Conservation (phyloP, 2,329 filamentous ascomycete species). For the Cyphellophora attinorum region DNA sequence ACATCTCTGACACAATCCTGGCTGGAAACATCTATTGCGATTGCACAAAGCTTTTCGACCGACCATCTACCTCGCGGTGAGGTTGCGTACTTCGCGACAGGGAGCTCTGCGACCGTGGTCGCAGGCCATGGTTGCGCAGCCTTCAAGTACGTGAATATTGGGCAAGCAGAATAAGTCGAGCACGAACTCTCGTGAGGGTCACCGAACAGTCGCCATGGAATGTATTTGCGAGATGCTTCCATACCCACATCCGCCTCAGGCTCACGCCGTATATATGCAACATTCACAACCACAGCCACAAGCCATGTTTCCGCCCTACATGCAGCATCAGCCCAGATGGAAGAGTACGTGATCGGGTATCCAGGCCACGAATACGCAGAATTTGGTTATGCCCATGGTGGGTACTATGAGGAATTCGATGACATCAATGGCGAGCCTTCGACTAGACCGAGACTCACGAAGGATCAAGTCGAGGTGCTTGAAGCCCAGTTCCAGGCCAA, state of each 20-base stretch:
- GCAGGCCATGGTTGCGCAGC: no score
- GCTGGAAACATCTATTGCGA: no score
- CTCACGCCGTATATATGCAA: neutral
- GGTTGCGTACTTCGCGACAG: no score
- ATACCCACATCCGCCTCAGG: neutral
- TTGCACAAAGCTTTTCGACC: no score
- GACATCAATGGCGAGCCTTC: conserved; percentile 39
- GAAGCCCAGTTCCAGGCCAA: conserved; percentile 41
- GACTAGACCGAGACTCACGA: conserved; percentile 39
- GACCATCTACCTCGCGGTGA: no score
- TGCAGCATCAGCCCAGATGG: conserved; percentile 3
- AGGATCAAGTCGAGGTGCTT: conserved; percentile 41
- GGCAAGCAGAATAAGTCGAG: no score
- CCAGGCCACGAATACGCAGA: conserved; percentile 28
- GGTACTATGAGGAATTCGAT: conserved; percentile 31
- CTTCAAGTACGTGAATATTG: no score
- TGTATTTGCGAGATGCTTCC: neutral
- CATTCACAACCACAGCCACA: neutral
- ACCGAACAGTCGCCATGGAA: neutral
- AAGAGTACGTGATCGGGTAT: conserved; percentile 9
- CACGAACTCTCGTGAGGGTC: no score
- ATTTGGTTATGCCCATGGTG: conserved; percentile 26
- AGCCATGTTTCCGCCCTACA: neutral
- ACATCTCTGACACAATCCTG: no score
- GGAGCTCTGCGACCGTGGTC: no score